These are phyloP conservation scores for Aphanomyces cochlioides DNA, from an alignment of 352 stramenopile genomes.

Conservation along the genomic window DNA sequence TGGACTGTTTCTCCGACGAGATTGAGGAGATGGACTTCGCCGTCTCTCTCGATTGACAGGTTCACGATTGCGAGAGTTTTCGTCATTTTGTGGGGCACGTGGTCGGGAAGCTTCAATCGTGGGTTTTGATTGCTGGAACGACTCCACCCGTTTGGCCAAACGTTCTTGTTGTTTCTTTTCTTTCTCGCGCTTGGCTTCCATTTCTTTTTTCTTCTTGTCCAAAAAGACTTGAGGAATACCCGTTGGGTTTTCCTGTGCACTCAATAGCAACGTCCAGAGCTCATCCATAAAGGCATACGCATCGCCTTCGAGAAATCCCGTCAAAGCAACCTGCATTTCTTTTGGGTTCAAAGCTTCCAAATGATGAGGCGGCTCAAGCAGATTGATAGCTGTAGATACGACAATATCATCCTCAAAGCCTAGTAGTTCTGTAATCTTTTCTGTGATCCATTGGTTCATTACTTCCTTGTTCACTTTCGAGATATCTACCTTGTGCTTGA, in stretches of 20 bases:
- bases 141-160: slow-evolving; percentile 5
- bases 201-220: slow-evolving; percentile 89
- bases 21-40: background rate
- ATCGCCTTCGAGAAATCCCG: slow-evolving; percentile 90
- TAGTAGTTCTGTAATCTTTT: slow-evolving; percentile 82
- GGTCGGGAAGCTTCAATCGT: background rate
- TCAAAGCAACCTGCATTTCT: slow-evolving; percentile 85
- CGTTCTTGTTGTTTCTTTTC: slow-evolving; percentile 44
- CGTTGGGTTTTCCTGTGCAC: slow-evolving; percentile 79
- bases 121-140: slow-evolving; percentile 7
- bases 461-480: slow-evolving; percentile 88
- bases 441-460: slow-evolving; percentile 83
- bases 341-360: slow-evolving; percentile 67
- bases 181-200: slow-evolving; percentile 47
- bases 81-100: background rate
- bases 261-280: slow-evolving; percentile 87
- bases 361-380: slow-evolving; percentile 74
- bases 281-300: slow-evolving; percentile 80
- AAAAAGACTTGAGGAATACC: slow-evolving; percentile 84
- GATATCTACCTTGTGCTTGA: slow-evolving; percentile 79
- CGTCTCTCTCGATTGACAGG: background rate
- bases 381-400: slow-evolving; percentile 75
- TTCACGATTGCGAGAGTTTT: background rate
- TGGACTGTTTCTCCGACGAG: background rate
- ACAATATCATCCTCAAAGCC: slow-evolving; percentile 92